Evolutionary conservation across 257 asterid species (phyloP).

Genomic region (Penstemon barbatus): DNA sequence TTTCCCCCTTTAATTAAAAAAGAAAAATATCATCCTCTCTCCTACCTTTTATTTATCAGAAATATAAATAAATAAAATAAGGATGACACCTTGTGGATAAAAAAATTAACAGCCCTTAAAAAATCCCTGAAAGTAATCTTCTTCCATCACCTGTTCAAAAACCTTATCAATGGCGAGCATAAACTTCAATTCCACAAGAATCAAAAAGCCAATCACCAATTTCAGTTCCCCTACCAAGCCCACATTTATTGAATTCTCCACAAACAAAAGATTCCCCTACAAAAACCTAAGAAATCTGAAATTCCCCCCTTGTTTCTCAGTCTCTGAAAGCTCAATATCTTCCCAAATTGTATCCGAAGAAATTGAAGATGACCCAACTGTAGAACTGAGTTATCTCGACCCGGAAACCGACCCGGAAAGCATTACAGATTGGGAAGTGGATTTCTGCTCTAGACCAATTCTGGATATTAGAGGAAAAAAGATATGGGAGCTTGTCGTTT

Average conservation of each 20-base stretch:
- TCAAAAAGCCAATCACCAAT: constrained; percentile 43
- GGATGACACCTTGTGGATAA: constrained; percentile 35
- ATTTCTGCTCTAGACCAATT: constrained; percentile 94
- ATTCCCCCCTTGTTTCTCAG: constrained; percentile 43
- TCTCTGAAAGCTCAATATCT: constrained; percentile 66
- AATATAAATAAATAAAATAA: too few species aligned
- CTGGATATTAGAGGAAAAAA: constrained; percentile 95
- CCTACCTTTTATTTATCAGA: too few species aligned
- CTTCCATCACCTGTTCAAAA: constrained; percentile 23
- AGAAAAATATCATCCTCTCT: too few species aligned
- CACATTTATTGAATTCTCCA: constrained; percentile 34
- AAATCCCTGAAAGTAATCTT: constrained; percentile 6
- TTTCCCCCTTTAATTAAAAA: too few species aligned
- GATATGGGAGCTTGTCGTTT: constrained; percentile 94
- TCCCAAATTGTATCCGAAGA: constrained; percentile 41
- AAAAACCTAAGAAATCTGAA: constrained; percentile 32
- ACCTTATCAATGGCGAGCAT: constrained; percentile 56
- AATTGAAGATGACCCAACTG: constrained; percentile 64
- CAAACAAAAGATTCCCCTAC: constrained; percentile 23
- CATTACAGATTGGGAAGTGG: constrained; percentile 92
- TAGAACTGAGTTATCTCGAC: constrained; percentile 79
- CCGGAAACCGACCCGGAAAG: constrained; percentile 72
- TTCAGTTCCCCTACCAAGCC: constrained; percentile 36
- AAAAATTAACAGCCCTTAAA: constrained; percentile 42
- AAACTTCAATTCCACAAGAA: constrained; percentile 59